phyloP scores from a whole-genome alignment of 352 stramenopile species.

The Blastocystis sp. region DNA sequence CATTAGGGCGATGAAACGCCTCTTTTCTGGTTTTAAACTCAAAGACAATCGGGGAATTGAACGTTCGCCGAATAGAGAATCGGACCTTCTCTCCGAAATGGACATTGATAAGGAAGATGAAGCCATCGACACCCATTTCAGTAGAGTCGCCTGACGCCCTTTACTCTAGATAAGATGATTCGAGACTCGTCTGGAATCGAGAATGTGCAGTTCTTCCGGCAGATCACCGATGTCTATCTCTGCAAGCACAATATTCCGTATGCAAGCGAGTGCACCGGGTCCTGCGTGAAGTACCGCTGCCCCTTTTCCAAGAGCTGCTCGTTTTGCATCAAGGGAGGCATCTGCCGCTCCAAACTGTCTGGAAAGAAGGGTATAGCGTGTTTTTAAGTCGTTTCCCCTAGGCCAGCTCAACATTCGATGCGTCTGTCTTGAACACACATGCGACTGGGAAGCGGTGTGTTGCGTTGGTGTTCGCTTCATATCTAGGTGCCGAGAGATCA shows the following conservation, averaged over 20 bases:
- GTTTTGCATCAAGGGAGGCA: conserved; percentile 49
- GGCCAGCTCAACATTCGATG: neutral
- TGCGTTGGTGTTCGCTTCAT: neutral
- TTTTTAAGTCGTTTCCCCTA: neutral
- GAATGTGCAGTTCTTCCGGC: conserved; percentile 27
- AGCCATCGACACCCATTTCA: conserved; percentile 40
- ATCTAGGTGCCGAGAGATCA: conserved; percentile 25
- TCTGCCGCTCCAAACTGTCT: conserved; percentile 20
- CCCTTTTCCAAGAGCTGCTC: conserved; percentile 28
- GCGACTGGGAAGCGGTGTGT: conserved; percentile 27
- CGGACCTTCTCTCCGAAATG: neutral
- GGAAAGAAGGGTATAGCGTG: conserved; percentile 14
- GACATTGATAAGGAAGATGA: conserved; percentile 61
- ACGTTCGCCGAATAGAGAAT: neutral
- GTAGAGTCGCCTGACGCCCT: neutral
- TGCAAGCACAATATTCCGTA: conserved; percentile 65
- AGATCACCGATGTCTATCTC: conserved; percentile 40
- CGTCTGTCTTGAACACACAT: conserved; percentile 17
- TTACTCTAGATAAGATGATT: neutral
- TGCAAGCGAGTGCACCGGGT: conserved; percentile 37
- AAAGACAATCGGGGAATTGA: conserved; percentile 1
- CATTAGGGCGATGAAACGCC: neutral
- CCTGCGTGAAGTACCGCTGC: conserved; percentile 30
- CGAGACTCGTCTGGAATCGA: neutral
- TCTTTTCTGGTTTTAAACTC: neutral